Percentiles rank a stretch among this genome's conserved stretches.
phyloP scores from a whole-genome alignment of 1,284 basidiomycete species.

The Heimioporus retisporus region DNA sequence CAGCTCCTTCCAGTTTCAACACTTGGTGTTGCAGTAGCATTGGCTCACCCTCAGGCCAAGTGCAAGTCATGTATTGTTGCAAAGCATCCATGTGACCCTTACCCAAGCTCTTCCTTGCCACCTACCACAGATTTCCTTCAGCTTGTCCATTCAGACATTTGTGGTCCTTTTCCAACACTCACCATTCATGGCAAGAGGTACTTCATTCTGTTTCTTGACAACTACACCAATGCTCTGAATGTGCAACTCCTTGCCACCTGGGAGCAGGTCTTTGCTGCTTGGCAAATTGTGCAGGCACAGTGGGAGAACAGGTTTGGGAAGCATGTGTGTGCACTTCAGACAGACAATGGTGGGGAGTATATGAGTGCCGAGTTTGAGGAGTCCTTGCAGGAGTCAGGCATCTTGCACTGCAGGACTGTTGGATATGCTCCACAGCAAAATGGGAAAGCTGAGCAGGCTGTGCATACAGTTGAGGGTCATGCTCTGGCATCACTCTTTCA shows the following conservation, averaged over 20 bases:
- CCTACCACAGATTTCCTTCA: too few species aligned
- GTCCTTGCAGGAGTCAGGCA: not conserved
- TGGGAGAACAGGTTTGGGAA: conserved; percentile 1
- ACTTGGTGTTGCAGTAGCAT: too few species aligned
- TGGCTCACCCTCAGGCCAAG: too few species aligned
- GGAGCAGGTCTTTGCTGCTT: not conserved
- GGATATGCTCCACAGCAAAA: conserved; percentile 4
- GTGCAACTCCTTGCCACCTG: not conserved
- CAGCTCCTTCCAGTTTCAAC: too few species aligned
- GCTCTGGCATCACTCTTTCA: not conserved
- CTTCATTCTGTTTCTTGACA: conserved; percentile 17
- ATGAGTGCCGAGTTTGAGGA: not conserved
- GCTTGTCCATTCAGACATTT: not conserved
- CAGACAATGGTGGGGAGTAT: conserved; percentile 6
- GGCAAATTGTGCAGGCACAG: not conserved
- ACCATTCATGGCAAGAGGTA: not conserved
- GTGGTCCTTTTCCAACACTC: not conserved
- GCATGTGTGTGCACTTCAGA: not conserved
- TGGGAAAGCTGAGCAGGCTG: not conserved
- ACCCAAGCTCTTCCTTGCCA: too few species aligned
- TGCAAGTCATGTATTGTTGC: too few species aligned
- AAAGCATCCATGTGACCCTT: too few species aligned
- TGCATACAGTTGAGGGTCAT: not conserved
- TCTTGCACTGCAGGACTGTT: not conserved
- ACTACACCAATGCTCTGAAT: not conserved